These are phyloP conservation scores for Bryum argenteum DNA, from an alignment of 225 moss, liverwort and hornwort species.

Conservation along the genomic window DNA sequence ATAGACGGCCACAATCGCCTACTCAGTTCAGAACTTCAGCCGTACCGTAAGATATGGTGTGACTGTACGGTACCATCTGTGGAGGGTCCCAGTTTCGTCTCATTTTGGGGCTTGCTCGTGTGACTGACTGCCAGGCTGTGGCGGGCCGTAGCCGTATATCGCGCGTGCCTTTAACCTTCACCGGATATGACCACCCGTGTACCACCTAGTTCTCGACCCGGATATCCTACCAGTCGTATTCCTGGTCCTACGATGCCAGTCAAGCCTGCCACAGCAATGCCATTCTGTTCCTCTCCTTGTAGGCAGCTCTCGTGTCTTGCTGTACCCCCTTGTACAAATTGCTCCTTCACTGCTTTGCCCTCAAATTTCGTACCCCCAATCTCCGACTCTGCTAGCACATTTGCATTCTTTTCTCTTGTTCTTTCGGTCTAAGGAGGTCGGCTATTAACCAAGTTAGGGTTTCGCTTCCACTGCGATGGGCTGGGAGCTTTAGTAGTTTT, in stretches of 20 bases:
- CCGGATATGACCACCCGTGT: background rate
- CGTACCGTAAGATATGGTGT: too few relatives aligned
- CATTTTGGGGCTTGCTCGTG: too few relatives aligned
- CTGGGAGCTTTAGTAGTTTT: slow-evolving; percentile 14
- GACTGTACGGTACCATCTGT: too few relatives aligned
- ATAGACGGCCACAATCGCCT: too few relatives aligned
- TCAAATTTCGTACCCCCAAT: background rate
- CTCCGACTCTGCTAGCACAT: background rate
- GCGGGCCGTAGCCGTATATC: too few relatives aligned
- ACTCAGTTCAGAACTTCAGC: too few relatives aligned
- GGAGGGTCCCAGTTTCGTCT: too few relatives aligned
- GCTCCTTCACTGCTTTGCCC: background rate
- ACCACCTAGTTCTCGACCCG: background rate
- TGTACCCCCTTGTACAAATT: background rate
- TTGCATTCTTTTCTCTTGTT: background rate
- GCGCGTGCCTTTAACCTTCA: background rate
- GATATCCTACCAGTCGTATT: background rate
- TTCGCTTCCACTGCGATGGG: slow-evolving; percentile 19
- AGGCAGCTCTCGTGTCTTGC: background rate
- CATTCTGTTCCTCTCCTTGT: background rate
- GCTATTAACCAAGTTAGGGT: slow-evolving; percentile 32
- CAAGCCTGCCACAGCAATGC: background rate
- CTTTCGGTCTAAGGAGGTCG: background rate
- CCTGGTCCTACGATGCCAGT: background rate
- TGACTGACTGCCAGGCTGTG: too few relatives aligned